Conservation (phyloP, 140 eudicot species). For the Flaveria floridana region DNA sequence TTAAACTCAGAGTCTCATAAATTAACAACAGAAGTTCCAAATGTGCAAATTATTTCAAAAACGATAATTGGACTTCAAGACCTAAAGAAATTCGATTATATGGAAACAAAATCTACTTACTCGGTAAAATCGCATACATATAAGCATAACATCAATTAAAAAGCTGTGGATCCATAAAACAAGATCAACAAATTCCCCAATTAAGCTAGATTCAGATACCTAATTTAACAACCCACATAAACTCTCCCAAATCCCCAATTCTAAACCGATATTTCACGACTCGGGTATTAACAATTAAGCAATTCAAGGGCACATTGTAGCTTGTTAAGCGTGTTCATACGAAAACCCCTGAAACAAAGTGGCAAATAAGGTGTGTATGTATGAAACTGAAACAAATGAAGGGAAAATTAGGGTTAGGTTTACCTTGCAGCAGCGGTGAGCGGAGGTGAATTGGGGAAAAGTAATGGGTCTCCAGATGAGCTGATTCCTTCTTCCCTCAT, state of each 20-base stretch:
- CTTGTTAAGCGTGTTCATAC: not conserved
- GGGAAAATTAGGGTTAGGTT: conserved; percentile 37
- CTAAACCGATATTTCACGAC: not conserved
- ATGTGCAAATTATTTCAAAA: not conserved
- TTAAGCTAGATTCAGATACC: conserved; percentile 12
- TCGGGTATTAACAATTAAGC: not conserved
- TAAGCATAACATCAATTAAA: not conserved
- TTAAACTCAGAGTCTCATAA: not conserved
- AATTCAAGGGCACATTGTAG: conserved; percentile 21
- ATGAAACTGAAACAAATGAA: not conserved
- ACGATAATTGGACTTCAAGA: not conserved
- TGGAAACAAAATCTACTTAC: conserved; percentile 25
- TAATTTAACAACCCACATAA: not conserved
- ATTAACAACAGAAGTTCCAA: not conserved
- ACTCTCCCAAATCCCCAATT: conserved; percentile 26
- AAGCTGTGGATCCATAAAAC: conserved; percentile 1
- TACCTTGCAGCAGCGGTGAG: conserved; percentile 75
- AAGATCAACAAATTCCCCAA: conserved; percentile 11
- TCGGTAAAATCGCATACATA: not conserved
- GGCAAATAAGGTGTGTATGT: not conserved
- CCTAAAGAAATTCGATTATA: not conserved
- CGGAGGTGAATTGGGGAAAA: conserved; percentile 49
- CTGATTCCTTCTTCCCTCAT: conserved; percentile 80
- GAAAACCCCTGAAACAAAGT: not conserved
- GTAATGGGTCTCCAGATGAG: conserved; percentile 60